Evolutionary conservation across 2,329 filamentous ascomycete genomes (phyloP).

Genomic region (Simplicillium sp.): DNA sequence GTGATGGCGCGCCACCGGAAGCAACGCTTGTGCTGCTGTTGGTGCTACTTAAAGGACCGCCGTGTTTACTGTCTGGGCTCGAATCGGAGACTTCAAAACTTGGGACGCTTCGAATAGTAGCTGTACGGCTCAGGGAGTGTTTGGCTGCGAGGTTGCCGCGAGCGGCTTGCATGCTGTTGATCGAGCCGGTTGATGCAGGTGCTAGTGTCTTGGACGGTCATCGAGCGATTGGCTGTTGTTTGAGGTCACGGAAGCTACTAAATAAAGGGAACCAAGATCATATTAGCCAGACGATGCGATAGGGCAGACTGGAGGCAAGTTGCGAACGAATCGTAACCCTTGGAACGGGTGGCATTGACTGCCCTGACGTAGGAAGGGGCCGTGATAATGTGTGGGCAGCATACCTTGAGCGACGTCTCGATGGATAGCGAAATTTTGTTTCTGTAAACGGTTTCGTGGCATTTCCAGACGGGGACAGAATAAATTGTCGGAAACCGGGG

Average conservation of each 20-base stretch:
- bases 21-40: slow-evolving; percentile 42
- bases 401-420: slow-evolving; percentile 16
- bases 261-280: slow-evolving; percentile 3
- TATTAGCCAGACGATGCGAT: neutral
- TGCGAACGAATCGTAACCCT: too few relatives aligned
- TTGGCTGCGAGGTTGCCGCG: slow-evolving; percentile 14
- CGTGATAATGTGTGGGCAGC: neutral
- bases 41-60: slow-evolving; percentile 45
- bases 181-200: slow-evolving; percentile 26
- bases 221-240: slow-evolving; percentile 16
- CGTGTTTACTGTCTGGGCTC: slow-evolving; percentile 35
- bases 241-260: slow-evolving; percentile 10
- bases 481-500: too few relatives aligned
- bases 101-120: slow-evolving; percentile 47
- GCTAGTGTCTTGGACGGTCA: slow-evolving; percentile 22
- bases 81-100: slow-evolving; percentile 43
- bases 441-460: slow-evolving; percentile 20
- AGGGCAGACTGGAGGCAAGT: too few relatives aligned
- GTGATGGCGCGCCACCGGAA: slow-evolving; percentile 28
- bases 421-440: slow-evolving; percentile 24
- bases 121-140: slow-evolving; percentile 20
- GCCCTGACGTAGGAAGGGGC: neutral
- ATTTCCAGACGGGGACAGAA: slow-evolving; percentile 9
- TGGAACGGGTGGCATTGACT: too few relatives aligned
- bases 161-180: slow-evolving; percentile 28